Base-by-base conservation (phyloP, 225 moss, liverwort and hornwort species). In the Polytrichum formosum region DNA sequence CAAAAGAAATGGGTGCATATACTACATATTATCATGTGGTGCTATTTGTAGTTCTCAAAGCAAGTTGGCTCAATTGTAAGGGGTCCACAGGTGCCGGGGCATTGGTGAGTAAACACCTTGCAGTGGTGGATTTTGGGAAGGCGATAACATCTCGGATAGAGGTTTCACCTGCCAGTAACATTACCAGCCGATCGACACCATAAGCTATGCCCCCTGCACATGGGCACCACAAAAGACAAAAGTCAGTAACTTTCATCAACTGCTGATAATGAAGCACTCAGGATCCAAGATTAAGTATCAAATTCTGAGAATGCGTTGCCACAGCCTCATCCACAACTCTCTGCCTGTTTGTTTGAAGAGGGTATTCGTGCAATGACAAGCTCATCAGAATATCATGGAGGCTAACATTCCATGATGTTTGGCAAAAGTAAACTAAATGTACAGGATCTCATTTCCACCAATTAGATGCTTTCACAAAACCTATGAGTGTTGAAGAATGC, bases 71-170 rank as follows among this genome's bases (percentile, higher is more conserved):
- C 30, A 98, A 72, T 71, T 98, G 98, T 54, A 84, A 78, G 26
- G 84, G 67, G 76, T 98, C 98, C 4, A 98, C 91, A 64, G 86
- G 65, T 37, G 98, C 80, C 6, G 94, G 98, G 16, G 98, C 92
- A 66, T 91, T 91, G 60, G 98, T 94, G 61, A 94, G 82, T 22
- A 84, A 84, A 77, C 98, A 98, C 21, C 90, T 90, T 71, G 91
- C 98, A 67, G 91, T 76, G 22, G 94, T 94, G 37, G 94, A 92
- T 75, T 98, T 98, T 17, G 98, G 98, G 77, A 98, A 98, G 55
- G 98, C 98, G 53, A 98, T 98, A 1, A 98, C 94, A 75, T 98
- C 94, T 74, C 94, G 81, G 56, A 98, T 98, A 2, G 98, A 94
- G 70, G 82, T 80, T 71, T 98, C 94, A 53, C 90, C 91, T 28